Percentiles rank a stretch among this genome's conserved stretches.
These are phyloP conservation scores for Teunomyces tritomae DNA, from an alignment of 805 yeast species.

Conservation along the genomic window DNA sequence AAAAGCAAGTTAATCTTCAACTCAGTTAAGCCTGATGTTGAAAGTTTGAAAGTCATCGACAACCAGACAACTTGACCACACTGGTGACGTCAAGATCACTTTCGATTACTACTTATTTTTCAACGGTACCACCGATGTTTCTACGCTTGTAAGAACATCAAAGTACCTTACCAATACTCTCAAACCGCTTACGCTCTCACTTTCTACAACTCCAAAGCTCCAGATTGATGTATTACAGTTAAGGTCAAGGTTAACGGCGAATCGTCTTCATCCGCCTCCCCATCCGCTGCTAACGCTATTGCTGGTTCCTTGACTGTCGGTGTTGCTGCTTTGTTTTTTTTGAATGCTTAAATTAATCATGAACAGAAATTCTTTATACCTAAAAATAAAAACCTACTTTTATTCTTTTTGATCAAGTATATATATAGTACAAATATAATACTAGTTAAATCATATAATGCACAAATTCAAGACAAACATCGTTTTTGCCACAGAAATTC, in stretches of 20 bases:
- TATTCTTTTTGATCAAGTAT: too few species aligned
- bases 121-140: slow-evolving; percentile 26
- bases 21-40: not conserved
- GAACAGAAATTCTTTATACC: not conserved
- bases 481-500: too few species aligned
- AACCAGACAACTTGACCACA: not conserved
- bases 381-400: not conserved
- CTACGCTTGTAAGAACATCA: slow-evolving; percentile 42
- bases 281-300: not conserved
- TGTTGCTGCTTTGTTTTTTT: not conserved
- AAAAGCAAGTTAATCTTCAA: not conserved
- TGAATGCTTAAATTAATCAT: not conserved
- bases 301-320: slow-evolving; percentile 1
- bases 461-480: too few species aligned
- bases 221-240: slow-evolving; percentile 18
- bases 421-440: too few species aligned
- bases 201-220: slow-evolving; percentile 25
- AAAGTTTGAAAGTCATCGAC: not conserved
- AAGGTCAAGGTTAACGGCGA: slow-evolving; percentile 5
- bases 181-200: slow-evolving; percentile 14
- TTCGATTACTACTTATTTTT: slow-evolving; percentile 19
- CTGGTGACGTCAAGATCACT: slow-evolving; percentile 1
- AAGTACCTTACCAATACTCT: slow-evolving; percentile 44
- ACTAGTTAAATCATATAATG: too few species aligned
- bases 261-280: not conserved